Percentiles rank a stretch among this genome's conserved stretches.
Evolutionary conservation across 495 filamentous ascomycete species (phyloP).

Genomic region (Hypoxylon cercidicola): DNA sequence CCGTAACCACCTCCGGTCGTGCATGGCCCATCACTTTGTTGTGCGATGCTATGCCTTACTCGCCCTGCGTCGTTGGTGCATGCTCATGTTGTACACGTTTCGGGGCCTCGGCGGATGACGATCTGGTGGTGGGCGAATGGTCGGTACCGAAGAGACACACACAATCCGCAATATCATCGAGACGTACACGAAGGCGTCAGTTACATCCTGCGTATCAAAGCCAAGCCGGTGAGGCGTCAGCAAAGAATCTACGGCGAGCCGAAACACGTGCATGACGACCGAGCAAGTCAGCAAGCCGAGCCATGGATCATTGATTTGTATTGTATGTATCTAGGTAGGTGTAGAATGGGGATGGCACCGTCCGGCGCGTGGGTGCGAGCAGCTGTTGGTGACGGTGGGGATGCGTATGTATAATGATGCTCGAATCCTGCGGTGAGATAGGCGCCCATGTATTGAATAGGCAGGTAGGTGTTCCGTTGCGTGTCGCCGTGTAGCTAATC

Average conservation of each 20-base stretch:
- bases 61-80: slow-evolving; percentile 8
- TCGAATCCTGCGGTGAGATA: slow-evolving; percentile 39
- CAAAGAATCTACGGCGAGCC: slow-evolving; percentile 19
- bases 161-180: slow-evolving; percentile 1
- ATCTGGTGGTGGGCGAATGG: slow-evolving; percentile 3
- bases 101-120: slow-evolving; percentile 4
- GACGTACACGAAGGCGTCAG: background rate
- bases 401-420: slow-evolving; percentile 32
- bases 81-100: slow-evolving; percentile 1
- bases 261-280: background rate
- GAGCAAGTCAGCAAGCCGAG: slow-evolving; percentile 14
- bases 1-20: background rate
- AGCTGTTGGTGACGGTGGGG: slow-evolving; percentile 22
- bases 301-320: slow-evolving; percentile 7
- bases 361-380: slow-evolving; percentile 11
- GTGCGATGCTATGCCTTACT: slow-evolving; percentile 3
- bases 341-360: slow-evolving; percentile 2
- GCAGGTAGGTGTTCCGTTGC: slow-evolving; percentile 27
- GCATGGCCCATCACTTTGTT: background rate
- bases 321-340: background rate
- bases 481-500: slow-evolving; percentile 8
- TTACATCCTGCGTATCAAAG: slow-evolving; percentile 6
- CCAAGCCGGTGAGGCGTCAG: background rate
- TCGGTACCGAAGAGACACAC: background rate
- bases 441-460: slow-evolving; percentile 29